Evolutionary conservation across 2,329 filamentous ascomycete species (phyloP).

Genomic region (Aspergillus quadrilineatus): DNA sequence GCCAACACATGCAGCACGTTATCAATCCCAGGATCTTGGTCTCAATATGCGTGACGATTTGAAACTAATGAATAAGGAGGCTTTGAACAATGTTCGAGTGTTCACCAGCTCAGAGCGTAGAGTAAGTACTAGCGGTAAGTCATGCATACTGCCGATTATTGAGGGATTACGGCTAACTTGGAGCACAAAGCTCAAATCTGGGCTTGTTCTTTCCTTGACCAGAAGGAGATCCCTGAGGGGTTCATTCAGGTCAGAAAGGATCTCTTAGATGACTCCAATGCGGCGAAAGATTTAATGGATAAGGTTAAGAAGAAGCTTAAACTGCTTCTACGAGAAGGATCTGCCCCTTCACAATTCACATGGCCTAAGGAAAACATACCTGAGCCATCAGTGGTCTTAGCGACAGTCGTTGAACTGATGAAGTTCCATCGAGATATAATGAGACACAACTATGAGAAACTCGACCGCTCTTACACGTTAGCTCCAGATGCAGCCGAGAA

Average conservation of each 20-base stretch:
- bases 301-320: slow-evolving; percentile 99
- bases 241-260: slow-evolving; percentile 92
- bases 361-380: slow-evolving; percentile 92
- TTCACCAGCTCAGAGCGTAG: slow-evolving; percentile 95
- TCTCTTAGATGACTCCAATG: slow-evolving; percentile 93
- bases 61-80: slow-evolving; percentile 85
- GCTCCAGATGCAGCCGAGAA: neutral
- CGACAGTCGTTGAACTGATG: slow-evolving; percentile 91
- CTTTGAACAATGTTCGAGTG: slow-evolving; percentile 87
- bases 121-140: slow-evolving; percentile 75
- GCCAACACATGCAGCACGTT: slow-evolving; percentile 93
- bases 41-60: slow-evolving; percentile 95
- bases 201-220: slow-evolving; percentile 81
- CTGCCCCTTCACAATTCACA: slow-evolving; percentile 92
- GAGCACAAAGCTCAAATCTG: slow-evolving; percentile 75
- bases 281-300: slow-evolving; percentile 98
- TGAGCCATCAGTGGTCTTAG: slow-evolving; percentile 89
- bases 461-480: slow-evolving; percentile 56
- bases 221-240: slow-evolving; percentile 79
- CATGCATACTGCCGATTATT: neutral
- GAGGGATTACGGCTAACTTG: slow-evolving; percentile 10
- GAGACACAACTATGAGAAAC: slow-evolving; percentile 85
- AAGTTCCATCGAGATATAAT: slow-evolving; percentile 95
- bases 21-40: slow-evolving; percentile 92
- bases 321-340: slow-evolving; percentile 84